phyloP scores from a whole-genome alignment of 441 rosid species.

The Pelargonium australe region DNA sequence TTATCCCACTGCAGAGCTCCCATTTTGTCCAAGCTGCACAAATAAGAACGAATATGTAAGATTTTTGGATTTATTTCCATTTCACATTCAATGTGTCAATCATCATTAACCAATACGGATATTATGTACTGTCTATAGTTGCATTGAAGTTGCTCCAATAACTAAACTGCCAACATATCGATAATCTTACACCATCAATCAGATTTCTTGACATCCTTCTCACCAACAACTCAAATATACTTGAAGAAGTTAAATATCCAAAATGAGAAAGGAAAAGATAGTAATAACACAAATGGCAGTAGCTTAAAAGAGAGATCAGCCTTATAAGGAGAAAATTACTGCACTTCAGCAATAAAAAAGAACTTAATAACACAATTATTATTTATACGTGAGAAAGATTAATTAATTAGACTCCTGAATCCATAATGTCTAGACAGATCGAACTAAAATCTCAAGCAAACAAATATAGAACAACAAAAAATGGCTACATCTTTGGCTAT shows the following conservation, averaged over 20 bases:
- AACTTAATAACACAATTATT: background rate
- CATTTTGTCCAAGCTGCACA: slow-evolving; percentile 64
- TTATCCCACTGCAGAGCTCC: slow-evolving; percentile 74
- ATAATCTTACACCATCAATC: too few species aligned
- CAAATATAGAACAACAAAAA: background rate
- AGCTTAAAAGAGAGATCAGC: too few species aligned
- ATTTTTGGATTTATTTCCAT: slow-evolving; percentile 2
- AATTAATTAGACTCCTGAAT: background rate
- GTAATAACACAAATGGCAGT: too few species aligned
- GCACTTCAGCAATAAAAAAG: background rate
- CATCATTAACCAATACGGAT: background rate
- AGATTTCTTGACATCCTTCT: too few species aligned
- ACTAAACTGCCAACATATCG: too few species aligned
- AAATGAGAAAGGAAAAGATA: too few species aligned
- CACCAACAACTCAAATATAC: too few species aligned
- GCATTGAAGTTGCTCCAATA: too few species aligned
- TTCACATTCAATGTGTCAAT: background rate
- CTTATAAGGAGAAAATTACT: too few species aligned
- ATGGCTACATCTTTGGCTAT: background rate
- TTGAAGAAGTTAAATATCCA: too few species aligned
- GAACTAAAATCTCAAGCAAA: background rate
- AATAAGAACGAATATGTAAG: background rate
- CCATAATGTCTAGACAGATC: background rate
- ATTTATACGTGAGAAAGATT: background rate
- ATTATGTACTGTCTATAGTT: too few species aligned